These are phyloP conservation scores for Glomus cerebriforme DNA, from an alignment of 192 early-diverging fungal species.

Conservation along the genomic window DNA sequence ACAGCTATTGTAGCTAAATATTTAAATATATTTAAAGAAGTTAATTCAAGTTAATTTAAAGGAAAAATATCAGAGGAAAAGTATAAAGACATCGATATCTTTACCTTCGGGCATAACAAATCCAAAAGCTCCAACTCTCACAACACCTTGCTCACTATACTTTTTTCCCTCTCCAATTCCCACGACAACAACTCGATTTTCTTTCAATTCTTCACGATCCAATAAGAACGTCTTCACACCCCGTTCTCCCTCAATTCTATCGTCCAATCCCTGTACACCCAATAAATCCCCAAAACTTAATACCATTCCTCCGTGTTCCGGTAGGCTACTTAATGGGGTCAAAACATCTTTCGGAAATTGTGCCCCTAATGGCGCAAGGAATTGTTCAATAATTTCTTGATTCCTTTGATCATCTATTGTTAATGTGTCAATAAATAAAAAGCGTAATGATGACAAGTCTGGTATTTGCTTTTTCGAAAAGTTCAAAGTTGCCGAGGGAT, in stretches of 20 bases:
- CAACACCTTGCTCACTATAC: slow-evolving; percentile 36
- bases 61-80: not conserved
- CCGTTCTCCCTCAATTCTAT: slow-evolving; percentile 17
- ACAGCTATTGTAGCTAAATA: slow-evolving; percentile 67
- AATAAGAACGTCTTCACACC: slow-evolving; percentile 52
- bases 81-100: not conserved
- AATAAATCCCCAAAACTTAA: slow-evolving; percentile 71
- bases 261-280: slow-evolving; percentile 43
- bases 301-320: slow-evolving; percentile 78
- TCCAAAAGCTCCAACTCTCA: slow-evolving; percentile 56
- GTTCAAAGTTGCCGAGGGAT: slow-evolving; percentile 50
- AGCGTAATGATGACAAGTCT: slow-evolving; percentile 59
- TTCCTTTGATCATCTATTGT: slow-evolving; percentile 62
- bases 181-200: slow-evolving; percentile 61
- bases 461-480: slow-evolving; percentile 58
- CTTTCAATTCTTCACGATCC: slow-evolving; percentile 63
- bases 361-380: slow-evolving; percentile 49
- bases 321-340: slow-evolving; percentile 65
- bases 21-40: not conserved
- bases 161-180: slow-evolving; percentile 45
- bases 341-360: slow-evolving; percentile 54
- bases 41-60: not conserved
- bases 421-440: slow-evolving; percentile 67
- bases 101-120: slow-evolving; percentile 64
- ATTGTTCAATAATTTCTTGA: slow-evolving; percentile 47